phyloP scores from a whole-genome alignment of 495 filamentous ascomycete species.

The Penicillium nucicola region DNA sequence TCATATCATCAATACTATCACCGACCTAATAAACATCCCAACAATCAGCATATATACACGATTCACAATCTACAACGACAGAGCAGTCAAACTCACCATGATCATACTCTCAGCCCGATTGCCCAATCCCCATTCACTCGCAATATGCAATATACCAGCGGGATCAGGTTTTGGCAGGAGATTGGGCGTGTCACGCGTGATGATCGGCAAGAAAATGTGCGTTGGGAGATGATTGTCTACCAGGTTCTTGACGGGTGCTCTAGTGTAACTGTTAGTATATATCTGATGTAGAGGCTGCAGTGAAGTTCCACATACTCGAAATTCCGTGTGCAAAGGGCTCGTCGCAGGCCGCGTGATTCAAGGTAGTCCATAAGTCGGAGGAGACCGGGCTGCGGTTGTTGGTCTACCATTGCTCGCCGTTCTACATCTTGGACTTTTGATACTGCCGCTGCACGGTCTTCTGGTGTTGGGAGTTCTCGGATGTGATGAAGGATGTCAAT shows the following conservation, averaged over 20 bases:
- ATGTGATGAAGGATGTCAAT: constrained; percentile 88
- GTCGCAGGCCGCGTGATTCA: constrained; percentile 58
- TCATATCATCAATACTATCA: constrained; percentile 93
- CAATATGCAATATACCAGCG: constrained; percentile 83
- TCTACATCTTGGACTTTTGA: constrained; percentile 75
- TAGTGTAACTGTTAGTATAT: constrained; percentile 18
- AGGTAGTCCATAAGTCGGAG: constrained; percentile 74
- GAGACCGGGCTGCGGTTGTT: constrained; percentile 79
- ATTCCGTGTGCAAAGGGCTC: constrained; percentile 92
- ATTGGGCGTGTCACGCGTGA: constrained; percentile 75
- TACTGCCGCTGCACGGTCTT: constrained; percentile 61
- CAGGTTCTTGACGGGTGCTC: constrained; percentile 64
- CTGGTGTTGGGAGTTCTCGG: constrained; percentile 59
- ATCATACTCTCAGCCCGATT: constrained; percentile 50
- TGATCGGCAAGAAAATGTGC: constrained; percentile 71
- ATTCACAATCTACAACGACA: too few species aligned
- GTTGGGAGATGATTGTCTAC: constrained; percentile 67
- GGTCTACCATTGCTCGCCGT: constrained; percentile 69
- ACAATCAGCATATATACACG: not conserved
- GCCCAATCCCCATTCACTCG: constrained; percentile 64
- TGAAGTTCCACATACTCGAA: constrained; percentile 59
- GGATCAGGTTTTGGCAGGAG: constrained; percentile 81
- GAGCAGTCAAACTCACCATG: constrained; percentile 40
- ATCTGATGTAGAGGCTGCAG: too few species aligned
- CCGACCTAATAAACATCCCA: constrained; percentile 56